A percentile compares a stretch with the other conserved stretches of the same genome.
Evolutionary conservation across 2,329 filamentous ascomycete species (phyloP).

Genomic region (Aureobasidium leucospermi): DNA sequence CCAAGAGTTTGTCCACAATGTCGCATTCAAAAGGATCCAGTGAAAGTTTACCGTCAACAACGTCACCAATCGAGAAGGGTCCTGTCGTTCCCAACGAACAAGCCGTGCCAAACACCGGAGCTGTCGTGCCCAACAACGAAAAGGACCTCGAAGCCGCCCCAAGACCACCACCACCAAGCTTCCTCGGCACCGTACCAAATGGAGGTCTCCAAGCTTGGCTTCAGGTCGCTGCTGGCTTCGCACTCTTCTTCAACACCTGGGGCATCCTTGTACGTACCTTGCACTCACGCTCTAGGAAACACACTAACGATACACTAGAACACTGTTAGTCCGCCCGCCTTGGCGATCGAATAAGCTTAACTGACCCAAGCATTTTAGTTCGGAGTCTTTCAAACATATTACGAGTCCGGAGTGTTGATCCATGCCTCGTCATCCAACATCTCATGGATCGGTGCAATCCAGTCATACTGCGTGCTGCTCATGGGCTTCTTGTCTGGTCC

Average conservation of each 20-base stretch:
- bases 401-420: constrained; percentile 17
- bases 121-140: not conserved
- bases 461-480: constrained; percentile 22
- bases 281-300: constrained; percentile 11
- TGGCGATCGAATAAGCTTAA: not conserved
- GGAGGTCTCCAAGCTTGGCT: constrained; percentile 42
- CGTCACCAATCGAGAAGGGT: constrained; percentile 4
- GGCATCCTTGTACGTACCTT: constrained; percentile 11
- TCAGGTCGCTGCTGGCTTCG: constrained; percentile 41
- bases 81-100: constrained; percentile 8
- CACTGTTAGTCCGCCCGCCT: not conserved
- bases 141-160: constrained; percentile 7
- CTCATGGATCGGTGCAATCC: constrained; percentile 26
- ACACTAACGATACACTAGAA: not conserved
- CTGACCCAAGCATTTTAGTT: constrained; percentile 12
- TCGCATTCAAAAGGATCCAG: not conserved
- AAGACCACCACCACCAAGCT: constrained; percentile 9
- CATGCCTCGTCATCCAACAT: constrained; percentile 20
- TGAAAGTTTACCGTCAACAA: not conserved
- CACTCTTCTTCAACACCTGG: constrained; percentile 43
- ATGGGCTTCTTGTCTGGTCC: constrained; percentile 11
- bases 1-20: not conserved
- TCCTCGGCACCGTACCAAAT: constrained; percentile 27
- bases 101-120: not conserved
- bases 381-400: constrained; percentile 18